Percentiles rank a stretch among this genome's conserved stretches.
Conservation (phyloP, 2,329 filamentous ascomycete species). For the Penicillium sp. region DNA sequence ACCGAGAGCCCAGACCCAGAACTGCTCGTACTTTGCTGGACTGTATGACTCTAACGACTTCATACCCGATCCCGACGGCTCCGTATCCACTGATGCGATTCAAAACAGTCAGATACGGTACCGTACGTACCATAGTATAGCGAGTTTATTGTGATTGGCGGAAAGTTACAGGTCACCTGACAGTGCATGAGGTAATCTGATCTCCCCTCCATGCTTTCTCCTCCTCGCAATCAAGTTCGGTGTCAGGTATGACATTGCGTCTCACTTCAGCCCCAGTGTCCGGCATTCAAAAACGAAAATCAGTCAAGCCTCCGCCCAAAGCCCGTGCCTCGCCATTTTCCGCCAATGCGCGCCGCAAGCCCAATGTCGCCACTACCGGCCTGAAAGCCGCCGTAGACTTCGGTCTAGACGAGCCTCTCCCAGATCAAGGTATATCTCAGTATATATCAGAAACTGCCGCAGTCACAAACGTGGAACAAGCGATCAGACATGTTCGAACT, state of each 20-base stretch:
- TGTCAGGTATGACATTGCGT: slow-evolving; percentile 46
- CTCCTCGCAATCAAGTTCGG: background rate
- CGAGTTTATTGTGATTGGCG: slow-evolving; percentile 6
- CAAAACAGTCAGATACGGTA: slow-evolving; percentile 11
- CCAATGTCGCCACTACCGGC: slow-evolving; percentile 27
- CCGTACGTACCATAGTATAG: slow-evolving; percentile 12
- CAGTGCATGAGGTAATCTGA: slow-evolving; percentile 13
- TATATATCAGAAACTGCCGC: slow-evolving; percentile 49
- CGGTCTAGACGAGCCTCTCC: slow-evolving; percentile 42
- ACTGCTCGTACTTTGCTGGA: background rate
- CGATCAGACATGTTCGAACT: slow-evolving; percentile 53
- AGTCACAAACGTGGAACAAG: slow-evolving; percentile 52
- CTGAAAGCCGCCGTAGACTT: slow-evolving; percentile 25
- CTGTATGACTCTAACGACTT: background rate
- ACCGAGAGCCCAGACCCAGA: background rate
- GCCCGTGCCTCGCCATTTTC: slow-evolving; percentile 43
- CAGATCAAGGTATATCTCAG: slow-evolving; percentile 53
- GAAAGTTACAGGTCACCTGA: slow-evolving; percentile 17
- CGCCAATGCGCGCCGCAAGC: slow-evolving; percentile 42
- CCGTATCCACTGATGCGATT: background rate
- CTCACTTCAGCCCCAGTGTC: slow-evolving; percentile 50
- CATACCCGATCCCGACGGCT: background rate
- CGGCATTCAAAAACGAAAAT: slow-evolving; percentile 44
- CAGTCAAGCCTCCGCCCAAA: slow-evolving; percentile 17
- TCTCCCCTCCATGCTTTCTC: background rate